A percentile compares a stretch with the other conserved stretches of the same genome.
phyloP scores from a whole-genome alignment of 1,284 basidiomycete species.

The Fistulinella cinereoalba region DNA sequence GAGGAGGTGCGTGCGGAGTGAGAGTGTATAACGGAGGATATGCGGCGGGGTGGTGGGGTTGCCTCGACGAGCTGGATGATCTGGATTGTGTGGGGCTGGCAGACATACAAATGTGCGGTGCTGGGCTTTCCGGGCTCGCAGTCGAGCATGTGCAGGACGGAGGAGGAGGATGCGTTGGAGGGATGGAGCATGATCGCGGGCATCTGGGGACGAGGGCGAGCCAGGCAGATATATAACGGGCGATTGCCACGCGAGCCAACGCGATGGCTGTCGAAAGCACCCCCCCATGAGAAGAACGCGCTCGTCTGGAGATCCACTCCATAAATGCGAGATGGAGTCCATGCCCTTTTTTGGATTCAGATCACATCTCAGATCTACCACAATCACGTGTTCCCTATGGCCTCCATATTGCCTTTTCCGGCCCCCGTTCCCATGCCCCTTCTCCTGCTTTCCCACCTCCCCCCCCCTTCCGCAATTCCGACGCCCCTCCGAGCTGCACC shows the following conservation, averaged over 20 bases:
- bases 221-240: conserved; percentile 20
- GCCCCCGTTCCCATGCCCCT: conserved; percentile 17
- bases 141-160: conserved; percentile 28
- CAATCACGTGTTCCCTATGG: conserved; percentile 16
- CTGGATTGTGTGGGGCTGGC: conserved; percentile 53
- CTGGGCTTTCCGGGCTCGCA: conserved; percentile 36
- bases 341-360: conserved; percentile 5
- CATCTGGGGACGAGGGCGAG: neutral
- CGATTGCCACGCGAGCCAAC: conserved; percentile 31
- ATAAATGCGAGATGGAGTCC: conserved; percentile 17
- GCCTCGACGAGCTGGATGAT: conserved; percentile 75
- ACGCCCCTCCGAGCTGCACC: neutral
- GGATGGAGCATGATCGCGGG: conserved; percentile 29
- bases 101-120: conserved; percentile 45
- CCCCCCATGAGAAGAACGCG: conserved; percentile 8
- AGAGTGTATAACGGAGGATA: conserved; percentile 40
- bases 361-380: conserved; percentile 26
- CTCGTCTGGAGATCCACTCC: conserved; percentile 20
- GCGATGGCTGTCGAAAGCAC: conserved; percentile 17
- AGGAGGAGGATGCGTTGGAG: conserved; percentile 31
- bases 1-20: conserved; percentile 34
- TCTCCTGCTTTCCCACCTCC: conserved; percentile 20
- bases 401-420: conserved; percentile 24
- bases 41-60: conserved; percentile 48
- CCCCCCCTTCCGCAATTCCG: conserved; percentile 12